Evolutionary conservation across 257 asterid genomes (phyloP), one percentile per base, ranked within the genome.

Genomic region (Penstemon barbatus): DNA sequence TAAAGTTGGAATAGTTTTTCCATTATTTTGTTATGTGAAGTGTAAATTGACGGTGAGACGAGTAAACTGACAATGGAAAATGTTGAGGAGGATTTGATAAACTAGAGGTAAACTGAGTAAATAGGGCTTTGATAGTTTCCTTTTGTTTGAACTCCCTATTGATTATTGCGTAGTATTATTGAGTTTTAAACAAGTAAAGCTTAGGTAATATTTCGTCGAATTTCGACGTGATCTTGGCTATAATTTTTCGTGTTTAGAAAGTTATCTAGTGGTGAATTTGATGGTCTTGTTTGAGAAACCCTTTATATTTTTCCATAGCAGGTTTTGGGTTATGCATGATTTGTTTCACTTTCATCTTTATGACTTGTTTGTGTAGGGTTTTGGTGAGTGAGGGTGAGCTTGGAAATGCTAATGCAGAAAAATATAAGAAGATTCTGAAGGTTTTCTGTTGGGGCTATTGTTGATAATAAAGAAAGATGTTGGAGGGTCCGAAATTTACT

Each of bases 401-500:
- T 41, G 53, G 51, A 63, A 58, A 61, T 78, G 48, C 79, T 76
- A 61, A 74, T 80, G 86, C 83, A 66, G 81, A 75, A 69, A 19
- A 70, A 12, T 40, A 62, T 71, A 51, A 56, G 46, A 39, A 51
- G 54, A 38, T 65, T 64, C n/a, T 41, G 53, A 65, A 41, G 55
- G 41, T 66, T 58, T 56, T 67, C 65, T 63, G 65, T 46, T 46
- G 70, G 50, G 13, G 15, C 44, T 12, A 61, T 13, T 65, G 57
- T 74, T 43, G 41, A 60, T 62, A 4, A 54, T 7, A 62, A 33
- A 36, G 57, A 51, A 74, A 72, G 70, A 87, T 87, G 92, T 74
- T 83, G 88, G 95, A 87, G 74, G 89, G 78, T 78, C 86, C 87
- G 4, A 87, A 83, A 65, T 81, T 83, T 71, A 65, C 84, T 0